These are phyloP conservation scores for Mortierella antarctica DNA, from an alignment of 192 early-diverging fungal species.

Conservation along the genomic window DNA sequence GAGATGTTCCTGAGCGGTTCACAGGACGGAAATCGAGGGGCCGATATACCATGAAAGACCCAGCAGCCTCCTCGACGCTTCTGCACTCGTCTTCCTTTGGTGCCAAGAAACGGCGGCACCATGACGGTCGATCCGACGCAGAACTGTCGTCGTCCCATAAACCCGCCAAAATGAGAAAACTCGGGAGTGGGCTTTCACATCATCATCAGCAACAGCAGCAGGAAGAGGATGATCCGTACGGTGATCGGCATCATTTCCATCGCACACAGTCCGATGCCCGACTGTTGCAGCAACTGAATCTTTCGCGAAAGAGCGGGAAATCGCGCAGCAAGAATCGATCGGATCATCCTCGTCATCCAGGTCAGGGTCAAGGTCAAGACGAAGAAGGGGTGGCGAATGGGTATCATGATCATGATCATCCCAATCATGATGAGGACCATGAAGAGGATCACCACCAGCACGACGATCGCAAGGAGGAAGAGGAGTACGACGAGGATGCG, in stretches of 20 bases:
- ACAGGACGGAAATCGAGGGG: conserved; percentile 51
- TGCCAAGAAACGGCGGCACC: conserved; percentile 33
- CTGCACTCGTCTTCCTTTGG: conserved; percentile 20
- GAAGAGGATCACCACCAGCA: not conserved
- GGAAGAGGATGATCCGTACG: too few relatives aligned
- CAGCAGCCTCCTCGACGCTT: conserved; percentile 45
- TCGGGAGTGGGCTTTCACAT: conserved; percentile 11
- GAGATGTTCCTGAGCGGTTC: conserved; percentile 49
- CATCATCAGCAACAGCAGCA: not conserved
- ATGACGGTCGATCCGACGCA: conserved; percentile 22
- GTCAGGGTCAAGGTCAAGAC: not conserved
- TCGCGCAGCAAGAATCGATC: not conserved
- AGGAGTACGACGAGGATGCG: conserved; percentile 25
- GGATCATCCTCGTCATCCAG: not conserved
- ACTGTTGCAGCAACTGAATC: conserved; percentile 17
- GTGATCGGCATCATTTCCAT: too few relatives aligned
- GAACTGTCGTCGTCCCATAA: conserved; percentile 3
- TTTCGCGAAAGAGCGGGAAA: conserved; percentile 2
- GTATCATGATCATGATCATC: not conserved
- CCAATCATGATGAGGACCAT: not conserved
- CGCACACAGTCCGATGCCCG: conserved; percentile 10
- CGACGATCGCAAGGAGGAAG: conserved; percentile 2
- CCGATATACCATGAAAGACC: conserved; percentile 51
- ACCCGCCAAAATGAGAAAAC: conserved; percentile 33
- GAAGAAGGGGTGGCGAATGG: not conserved